Evolutionary conservation across 306 rosid species (phyloP), one percentile per base, ranked within the genome.

Genomic region (Vigna radiata): DNA sequence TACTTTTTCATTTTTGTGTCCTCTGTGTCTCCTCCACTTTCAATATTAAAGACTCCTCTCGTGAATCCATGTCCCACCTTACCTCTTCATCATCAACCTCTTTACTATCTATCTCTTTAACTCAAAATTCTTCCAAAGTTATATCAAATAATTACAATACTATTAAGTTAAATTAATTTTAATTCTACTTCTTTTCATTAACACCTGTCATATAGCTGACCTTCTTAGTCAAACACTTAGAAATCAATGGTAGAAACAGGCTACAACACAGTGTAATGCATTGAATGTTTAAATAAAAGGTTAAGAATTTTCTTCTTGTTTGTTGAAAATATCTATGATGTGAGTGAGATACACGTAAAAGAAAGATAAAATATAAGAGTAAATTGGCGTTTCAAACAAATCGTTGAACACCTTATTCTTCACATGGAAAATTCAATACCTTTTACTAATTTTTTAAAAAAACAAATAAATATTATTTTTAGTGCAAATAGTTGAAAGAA

Each of bases 11-110:
- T 49, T 61, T 37, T 56, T 70, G 71, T 77, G 83, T 75, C 64
- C 77, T 11, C 18, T 77, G 43, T 74, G 50, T 68, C 48, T 73
- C 72, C 48, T 73, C 88, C 84, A 79, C 85, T 85, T 82, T 77
- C 74, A 48, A 68, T 68, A 70, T 59, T 52, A n/a, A 79, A 81
- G 55, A 65, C 65, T 78, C 18, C 68, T 67, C 75, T 60, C 76
- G 37, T 54, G 71, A 77, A 79, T 41, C 27, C 79, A 58, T 50
- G 55, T 31, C 89, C 85, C 91, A 83, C 84, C 77, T 70, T 63
- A 43, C 77, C 67, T 21, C 23, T 21, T 33, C 55, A 55, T 41
- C 53, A 47, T 67, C 27, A 25, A 5, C 37, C 17, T n/a, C n/a
- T 5, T 50, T 2, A 29, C 31, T 29, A 31, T 31, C 0, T 31